phyloP scores from a whole-genome alignment of 305 asterid species.

The Withania somnifera region DNA sequence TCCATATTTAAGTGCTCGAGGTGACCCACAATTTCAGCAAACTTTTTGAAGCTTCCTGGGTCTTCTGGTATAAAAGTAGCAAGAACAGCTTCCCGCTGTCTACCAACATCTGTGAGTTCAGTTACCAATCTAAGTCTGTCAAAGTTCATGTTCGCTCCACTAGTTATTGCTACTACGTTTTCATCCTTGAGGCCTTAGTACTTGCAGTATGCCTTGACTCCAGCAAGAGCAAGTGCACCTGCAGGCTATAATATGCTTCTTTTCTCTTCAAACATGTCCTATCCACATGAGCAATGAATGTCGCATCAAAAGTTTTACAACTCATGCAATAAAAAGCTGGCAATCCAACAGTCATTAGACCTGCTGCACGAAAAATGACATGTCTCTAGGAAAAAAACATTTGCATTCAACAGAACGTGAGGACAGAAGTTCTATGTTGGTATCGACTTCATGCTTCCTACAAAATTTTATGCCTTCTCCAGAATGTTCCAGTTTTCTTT shows the following conservation, averaged over 20 bases:
- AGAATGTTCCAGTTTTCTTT: background rate
- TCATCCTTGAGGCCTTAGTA: conserved; percentile 64
- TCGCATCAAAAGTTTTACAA: background rate
- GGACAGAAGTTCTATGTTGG: background rate
- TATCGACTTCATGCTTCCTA: background rate
- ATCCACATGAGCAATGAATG: conserved; percentile 1
- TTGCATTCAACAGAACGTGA: background rate
- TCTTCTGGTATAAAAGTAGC: conserved; percentile 75
- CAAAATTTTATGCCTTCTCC: no score
- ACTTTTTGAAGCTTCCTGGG: conserved; percentile 57
- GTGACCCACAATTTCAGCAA: conserved; percentile 53
- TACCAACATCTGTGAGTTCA: conserved; percentile 84
- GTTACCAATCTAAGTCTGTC: conserved; percentile 85
- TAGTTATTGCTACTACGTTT: conserved; percentile 78
- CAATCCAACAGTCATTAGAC: background rate
- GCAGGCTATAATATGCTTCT: conserved; percentile 93
- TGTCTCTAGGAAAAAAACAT: background rate
- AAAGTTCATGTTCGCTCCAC: conserved; percentile 97
- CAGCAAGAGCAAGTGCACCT: conserved; percentile 92
- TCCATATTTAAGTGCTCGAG: background rate
- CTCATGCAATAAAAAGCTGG: background rate
- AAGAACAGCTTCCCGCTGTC: conserved; percentile 77
- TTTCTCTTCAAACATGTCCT: conserved; percentile 98
- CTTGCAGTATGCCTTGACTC: conserved; percentile 89
- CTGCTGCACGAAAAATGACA: background rate